Evolutionary conservation across 2,329 filamentous ascomycete genomes (phyloP), one percentile per base, ranked within the genome.

Genomic region (Colletotrichum nymphaeae): DNA sequence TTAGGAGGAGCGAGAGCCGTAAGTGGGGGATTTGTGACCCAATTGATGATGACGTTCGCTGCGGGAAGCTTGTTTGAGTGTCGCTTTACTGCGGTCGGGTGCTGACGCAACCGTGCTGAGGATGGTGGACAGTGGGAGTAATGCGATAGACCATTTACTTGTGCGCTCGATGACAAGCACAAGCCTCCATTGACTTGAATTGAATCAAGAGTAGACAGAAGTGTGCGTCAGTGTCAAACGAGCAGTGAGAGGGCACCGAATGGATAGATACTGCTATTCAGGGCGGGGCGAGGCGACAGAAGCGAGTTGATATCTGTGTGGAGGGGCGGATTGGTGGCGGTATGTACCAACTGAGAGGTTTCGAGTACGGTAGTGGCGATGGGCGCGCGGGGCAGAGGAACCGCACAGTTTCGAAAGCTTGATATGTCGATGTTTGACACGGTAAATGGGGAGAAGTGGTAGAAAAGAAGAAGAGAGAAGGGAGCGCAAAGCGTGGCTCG

Each of bases 11-110:
- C 46, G 42, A 49, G 42, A n/a, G 42, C 37, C 59, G 63, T 71
- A 46, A 69, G 69, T 73, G 69, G 70, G 66, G 42, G 19, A 24
- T 65, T 49, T 56, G n/a, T 42, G 67, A 66, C n/a, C 49, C 60
- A 60, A 60, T 62, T 26, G 71, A 32, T 30, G 56, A 71, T 73
- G 71, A 73, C 71, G 71, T 70, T 59, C 56, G 37, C 58, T 63
- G 52, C 52, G 37, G 42, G 49, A 57, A 58, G 69, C 35, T 58
- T 64, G 66, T 37, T 63, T 53, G 35, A 55, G 35, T 64, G 24
- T 55, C 16, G 70, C 53, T 46, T 69, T 64, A 26, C 53, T 46
- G 59, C 66, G 70, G 46, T 49, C 66, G 70, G 66, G 22, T 59
- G 70, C 66, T 59, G 66, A 64, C 59, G 52, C 32, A 65, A 52